A percentile compares a stretch with the other conserved stretches of the same genome.
Conservation (phyloP, 495 filamentous ascomycete species). For the Podospora sp. region DNA sequence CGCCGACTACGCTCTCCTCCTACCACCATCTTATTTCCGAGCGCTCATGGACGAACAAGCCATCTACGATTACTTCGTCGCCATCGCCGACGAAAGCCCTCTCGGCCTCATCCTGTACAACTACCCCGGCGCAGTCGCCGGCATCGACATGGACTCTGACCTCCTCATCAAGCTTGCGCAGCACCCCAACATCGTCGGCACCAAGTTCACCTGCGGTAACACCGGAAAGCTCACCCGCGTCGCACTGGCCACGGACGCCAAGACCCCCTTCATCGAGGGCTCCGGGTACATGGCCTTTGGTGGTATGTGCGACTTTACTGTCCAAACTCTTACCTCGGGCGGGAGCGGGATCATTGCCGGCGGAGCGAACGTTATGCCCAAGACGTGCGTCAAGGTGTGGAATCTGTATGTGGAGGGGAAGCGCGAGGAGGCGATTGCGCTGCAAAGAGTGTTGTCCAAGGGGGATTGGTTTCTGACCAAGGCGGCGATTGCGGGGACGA, state of each 20-base stretch:
- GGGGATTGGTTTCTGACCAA: slow-evolving; percentile 89
- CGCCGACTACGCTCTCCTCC: slow-evolving; percentile 75
- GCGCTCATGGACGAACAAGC: slow-evolving; percentile 75
- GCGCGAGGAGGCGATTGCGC: slow-evolving; percentile 69
- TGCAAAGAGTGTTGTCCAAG: slow-evolving; percentile 70
- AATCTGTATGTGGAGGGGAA: slow-evolving; percentile 73
- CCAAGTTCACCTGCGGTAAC: slow-evolving; percentile 90
- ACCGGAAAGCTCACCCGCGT: slow-evolving; percentile 88
- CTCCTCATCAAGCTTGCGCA: slow-evolving; percentile 77
- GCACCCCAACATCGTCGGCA: slow-evolving; percentile 83
- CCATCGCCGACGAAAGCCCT: slow-evolving; percentile 73
- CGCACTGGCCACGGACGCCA: slow-evolving; percentile 73
- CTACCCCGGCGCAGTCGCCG: slow-evolving; percentile 88
- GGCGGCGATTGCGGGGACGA: slow-evolving; percentile 82
- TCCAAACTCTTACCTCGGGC: slow-evolving; percentile 78
- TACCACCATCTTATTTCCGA: slow-evolving; percentile 85
- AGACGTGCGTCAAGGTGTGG: slow-evolving; percentile 81
- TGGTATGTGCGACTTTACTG: slow-evolving; percentile 84
- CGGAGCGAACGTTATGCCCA: slow-evolving; percentile 83
- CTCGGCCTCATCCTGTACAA: slow-evolving; percentile 86
- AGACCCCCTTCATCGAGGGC: slow-evolving; percentile 64
- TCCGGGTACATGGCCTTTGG: slow-evolving; percentile 84
- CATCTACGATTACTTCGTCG: slow-evolving; percentile 74
- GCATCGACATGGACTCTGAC: slow-evolving; percentile 90
- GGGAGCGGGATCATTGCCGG: slow-evolving; percentile 86